Evolutionary conservation across 768 basidiomycete genomes (phyloP).

Genomic region (Russula dissimulans): DNA sequence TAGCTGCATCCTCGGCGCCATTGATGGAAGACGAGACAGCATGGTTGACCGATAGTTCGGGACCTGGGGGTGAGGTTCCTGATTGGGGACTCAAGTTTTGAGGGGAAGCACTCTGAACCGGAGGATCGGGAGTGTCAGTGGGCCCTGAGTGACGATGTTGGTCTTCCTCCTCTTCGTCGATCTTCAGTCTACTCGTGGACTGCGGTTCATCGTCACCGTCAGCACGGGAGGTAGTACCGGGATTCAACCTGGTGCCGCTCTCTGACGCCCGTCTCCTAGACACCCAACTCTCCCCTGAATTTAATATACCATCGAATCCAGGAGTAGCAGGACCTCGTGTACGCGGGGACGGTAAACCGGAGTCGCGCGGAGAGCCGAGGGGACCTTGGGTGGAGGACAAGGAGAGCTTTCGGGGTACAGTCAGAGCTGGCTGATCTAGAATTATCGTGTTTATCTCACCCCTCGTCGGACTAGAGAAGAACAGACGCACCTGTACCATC

Average conservation of each 20-base stretch:
- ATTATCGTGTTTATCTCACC: conserved; percentile 4
- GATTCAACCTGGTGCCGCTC: conserved; percentile 36
- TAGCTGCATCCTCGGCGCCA: background rate
- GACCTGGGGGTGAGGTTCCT: background rate
- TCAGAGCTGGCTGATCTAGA: conserved; percentile 49
- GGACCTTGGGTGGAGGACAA: conserved; percentile 51
- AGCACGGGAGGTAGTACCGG: conserved; percentile 31
- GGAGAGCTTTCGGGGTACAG: conserved; percentile 59
- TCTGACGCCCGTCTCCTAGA: conserved; percentile 56
- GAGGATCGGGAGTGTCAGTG: background rate
- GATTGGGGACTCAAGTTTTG: background rate
- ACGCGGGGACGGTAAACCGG: conserved; percentile 55
- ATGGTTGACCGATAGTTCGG: background rate
- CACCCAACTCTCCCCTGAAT: conserved; percentile 58
- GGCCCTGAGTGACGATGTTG: background rate
- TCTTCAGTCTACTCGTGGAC: conserved; percentile 37
- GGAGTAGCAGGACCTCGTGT: conserved; percentile 46
- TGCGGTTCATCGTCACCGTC: conserved; percentile 32
- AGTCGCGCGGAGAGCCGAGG: conserved; percentile 50
- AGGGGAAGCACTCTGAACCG: background rate
- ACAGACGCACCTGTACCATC: conserved; percentile 56
- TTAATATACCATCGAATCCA: conserved; percentile 67
- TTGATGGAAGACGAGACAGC: background rate
- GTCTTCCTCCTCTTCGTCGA: conserved; percentile 53
- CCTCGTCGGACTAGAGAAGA: background rate